Evolutionary conservation across 805 yeast genomes (phyloP).

Genomic region (Geotrichum ghanense): DNA sequence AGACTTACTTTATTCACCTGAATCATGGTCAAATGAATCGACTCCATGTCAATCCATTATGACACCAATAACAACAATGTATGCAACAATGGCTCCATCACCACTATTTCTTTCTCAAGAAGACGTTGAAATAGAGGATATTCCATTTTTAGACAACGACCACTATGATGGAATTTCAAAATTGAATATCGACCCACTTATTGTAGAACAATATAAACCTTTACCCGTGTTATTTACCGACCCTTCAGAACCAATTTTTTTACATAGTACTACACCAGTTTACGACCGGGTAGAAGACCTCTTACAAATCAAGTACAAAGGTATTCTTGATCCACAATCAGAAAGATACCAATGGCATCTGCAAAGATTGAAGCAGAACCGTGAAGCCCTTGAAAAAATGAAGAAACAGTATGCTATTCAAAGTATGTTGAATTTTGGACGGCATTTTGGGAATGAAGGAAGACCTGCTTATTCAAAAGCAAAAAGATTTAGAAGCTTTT

Average conservation of each 20-base stretch:
- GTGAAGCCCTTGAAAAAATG: not conserved
- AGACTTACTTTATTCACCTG: not conserved
- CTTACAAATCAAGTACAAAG: not conserved
- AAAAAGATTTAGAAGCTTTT: not conserved
- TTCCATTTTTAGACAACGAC: no score
- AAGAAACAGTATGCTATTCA: not conserved
- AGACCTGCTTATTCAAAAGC: no score
- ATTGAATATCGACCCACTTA: not conserved
- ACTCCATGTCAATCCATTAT: not conserved
- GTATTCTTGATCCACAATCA: not conserved
- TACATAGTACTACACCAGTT: not conserved
- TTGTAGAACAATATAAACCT: not conserved
- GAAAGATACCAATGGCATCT: not conserved
- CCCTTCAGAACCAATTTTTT: not conserved
- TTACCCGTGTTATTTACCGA: not conserved
- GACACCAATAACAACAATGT: not conserved
- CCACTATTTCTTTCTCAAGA: slow-evolving; percentile 12
- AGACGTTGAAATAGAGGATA: slow-evolving; percentile 7
- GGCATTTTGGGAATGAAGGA: no score
- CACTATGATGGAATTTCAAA: no score
- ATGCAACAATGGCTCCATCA: slow-evolving; percentile 6
- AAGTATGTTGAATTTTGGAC: not conserved
- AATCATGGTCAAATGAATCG: not conserved
- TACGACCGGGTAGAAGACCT: not conserved
- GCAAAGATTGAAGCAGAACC: not conserved